phyloP scores from a whole-genome alignment of 495 filamentous ascomycete species.

The Neurospora sp. region DNA sequence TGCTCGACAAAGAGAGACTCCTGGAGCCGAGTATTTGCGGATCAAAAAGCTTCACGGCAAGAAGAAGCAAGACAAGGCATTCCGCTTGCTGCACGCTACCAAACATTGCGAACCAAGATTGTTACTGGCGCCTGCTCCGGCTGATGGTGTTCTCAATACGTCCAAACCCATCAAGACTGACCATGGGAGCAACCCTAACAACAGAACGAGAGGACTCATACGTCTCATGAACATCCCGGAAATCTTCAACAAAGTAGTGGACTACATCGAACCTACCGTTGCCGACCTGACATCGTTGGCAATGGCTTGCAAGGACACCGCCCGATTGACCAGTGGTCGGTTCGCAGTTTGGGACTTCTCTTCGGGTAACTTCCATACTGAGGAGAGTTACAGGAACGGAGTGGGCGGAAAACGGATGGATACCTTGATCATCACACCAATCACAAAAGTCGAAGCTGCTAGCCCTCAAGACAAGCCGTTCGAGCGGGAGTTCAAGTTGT shows the following conservation, averaged over 20 bases:
- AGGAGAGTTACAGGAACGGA: neutral
- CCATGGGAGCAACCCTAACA: neutral
- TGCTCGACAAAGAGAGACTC: neutral
- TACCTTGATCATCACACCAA: constrained; percentile 6
- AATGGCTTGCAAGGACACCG: constrained; percentile 1
- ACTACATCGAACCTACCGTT: constrained; percentile 3
- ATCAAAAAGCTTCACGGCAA: neutral
- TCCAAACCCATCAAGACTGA: neutral
- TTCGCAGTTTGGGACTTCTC: constrained; percentile 8
- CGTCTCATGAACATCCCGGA: constrained; percentile 2
- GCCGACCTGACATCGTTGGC: constrained; percentile 10
- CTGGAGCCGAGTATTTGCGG: neutral
- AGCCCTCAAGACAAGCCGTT: constrained; percentile 1
- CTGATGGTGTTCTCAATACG: neutral
- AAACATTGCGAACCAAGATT: neutral
- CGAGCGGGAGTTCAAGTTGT: neutral
- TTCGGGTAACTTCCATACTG: neutral
- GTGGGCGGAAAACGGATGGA: neutral
- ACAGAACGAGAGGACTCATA: neutral
- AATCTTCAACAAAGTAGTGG: neutral
- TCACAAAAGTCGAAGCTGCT: neutral
- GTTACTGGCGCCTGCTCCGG: neutral
- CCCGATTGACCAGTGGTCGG: neutral
- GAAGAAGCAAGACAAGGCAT: neutral
- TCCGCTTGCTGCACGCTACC: neutral